Base-by-base conservation (phyloP, 768 basidiomycete species). In the Mrakia hoshinonis region DNA sequence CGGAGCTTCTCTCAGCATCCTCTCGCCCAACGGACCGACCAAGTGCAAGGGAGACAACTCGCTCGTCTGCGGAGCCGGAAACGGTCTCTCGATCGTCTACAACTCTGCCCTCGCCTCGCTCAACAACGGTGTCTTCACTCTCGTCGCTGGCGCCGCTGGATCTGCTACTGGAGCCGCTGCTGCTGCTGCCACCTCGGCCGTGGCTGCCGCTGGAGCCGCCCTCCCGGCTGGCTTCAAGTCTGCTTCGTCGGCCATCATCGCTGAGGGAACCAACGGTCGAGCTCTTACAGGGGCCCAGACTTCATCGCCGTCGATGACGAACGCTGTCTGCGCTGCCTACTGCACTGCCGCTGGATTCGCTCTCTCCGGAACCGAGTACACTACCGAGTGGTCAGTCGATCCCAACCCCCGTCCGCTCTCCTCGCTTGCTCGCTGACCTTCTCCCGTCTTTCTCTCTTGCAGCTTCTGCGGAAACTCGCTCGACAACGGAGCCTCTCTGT, bases 401-500 rank as follows among this genome's bases (percentile, higher is more conserved):
- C n/a, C n/a, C n/a, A n/a, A n/a, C n/a, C n/a, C n/a, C n/a, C n/a
- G n/a, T n/a, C n/a, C n/a, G n/a, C n/a, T n/a, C n/a, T n/a, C n/a
- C n/a, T n/a, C n/a, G n/a, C n/a, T n/a, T n/a, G n/a, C n/a, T n/a
- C n/a, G n/a, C n/a, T n/a, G n/a, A n/a, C n/a, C n/a, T n/a, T n/a
- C n/a, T n/a, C n/a, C n/a, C n/a, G n/a, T n/a, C n/a, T n/a, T n/a
- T n/a, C n/a, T n/a, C n/a, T n/a, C n/a, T n/a, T n/a, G n/a, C n/a
- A n/a, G n/a, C 49, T 66, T 34, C 64, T 48, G 49, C 26, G 60
- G 60, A 36, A 62, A 62, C 60, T 38, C 60, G 10, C 36, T 86
- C 84, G n/a, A 87, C 77, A 68, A 91, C 81, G 43, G 84, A 81
- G 77, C 76, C 34, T 63, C 67, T 6, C 58, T 73, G 38, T 54